Base-by-base conservation (phyloP, 2,329 filamentous ascomycete species). In the Fusarium sp. region DNA sequence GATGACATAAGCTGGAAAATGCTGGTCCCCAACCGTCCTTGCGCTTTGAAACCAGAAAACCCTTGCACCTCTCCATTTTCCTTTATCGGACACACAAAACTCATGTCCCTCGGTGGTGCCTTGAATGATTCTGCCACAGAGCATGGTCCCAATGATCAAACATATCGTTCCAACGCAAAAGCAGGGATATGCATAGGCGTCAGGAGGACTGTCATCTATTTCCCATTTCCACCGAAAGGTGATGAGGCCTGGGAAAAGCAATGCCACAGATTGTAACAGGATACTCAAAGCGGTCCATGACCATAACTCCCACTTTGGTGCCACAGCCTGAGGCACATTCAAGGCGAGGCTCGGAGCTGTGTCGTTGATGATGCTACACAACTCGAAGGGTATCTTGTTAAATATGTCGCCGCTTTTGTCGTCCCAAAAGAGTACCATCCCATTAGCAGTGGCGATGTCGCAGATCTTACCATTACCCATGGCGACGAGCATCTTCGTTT, bases 81-180 rank as follows among this genome's bases (percentile, higher is more conserved):
- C 32, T 10, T 32, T 27, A 2, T 10, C 9, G 0, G 9, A n/a
- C 3, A 20, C 8, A 9, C 7, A 6, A 0, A 27, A 37, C 8
- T 30, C 30, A 9, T n/a, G 21, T 11, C 27, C 49, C 4, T 53
- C 23, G 1, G 57, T 59, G 12, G 40, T 32, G 1, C 41, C 42
- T 12, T 59, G 25, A 4, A 59, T 41, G 16, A 55, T 4, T 7
- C 32, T 41, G 2, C 57, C 57, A 5, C 57, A 59, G 4, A n/a
- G 25, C 14, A 59, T 14, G 2, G 55, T 55, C 4, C 49, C 42
- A 3, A 55, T 1, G 3, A 47, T 25, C 32, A 59, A 41, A 2
- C 48, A 59, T 2, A 20, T 13, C 2, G 30, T 55, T 2, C 49
- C 57, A 13, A 40, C n/a, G 14, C 41, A 47, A 10, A 59, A 59